Evolutionary conservation across 768 basidiomycete genomes (phyloP), one percentile per base, ranked within the genome.

Genomic region (Gloeopeniophorella convolvens): DNA sequence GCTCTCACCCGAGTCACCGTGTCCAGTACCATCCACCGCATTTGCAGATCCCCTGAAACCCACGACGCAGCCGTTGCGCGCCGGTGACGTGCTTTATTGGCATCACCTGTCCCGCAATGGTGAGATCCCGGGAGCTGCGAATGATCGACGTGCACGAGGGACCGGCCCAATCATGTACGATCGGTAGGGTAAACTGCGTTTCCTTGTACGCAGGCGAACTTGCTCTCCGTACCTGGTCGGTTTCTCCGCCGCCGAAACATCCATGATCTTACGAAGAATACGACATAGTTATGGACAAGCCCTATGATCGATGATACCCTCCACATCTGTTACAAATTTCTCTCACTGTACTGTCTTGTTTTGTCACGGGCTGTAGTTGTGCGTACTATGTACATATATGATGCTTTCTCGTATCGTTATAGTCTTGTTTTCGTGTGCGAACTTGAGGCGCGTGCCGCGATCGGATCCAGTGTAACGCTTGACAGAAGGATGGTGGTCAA

Each of bases 31-130:
- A 27, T 64, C 55, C 18, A 56, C 60, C 37, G 43, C 63, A 37
- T 60, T 66, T 56, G 55, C 65, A 48, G 73, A 76, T 40, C 49
- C 68, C 68, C 50, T 68, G 69, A 53, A 50, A 33, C 35, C 60
- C 27, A 37, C 23, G 13, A 5, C 49, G 16, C 74, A 77, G 46
- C 60, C 62, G 6, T 67, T 71, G 32, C 71, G 68, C 59, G 68
- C 72, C 9, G 85, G 85, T 18, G 83, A 86, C 54, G 61, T 79
- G 9, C 68, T 89, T 15, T 85, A 75, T 60, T 89, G 86, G 86
- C 85, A 89, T 62, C 81, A 88, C 57, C 79, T 89, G 51, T 65
- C 73, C 41, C 78, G 77, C 56, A 76, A 72, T 51, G 86, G 86
- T 11, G 86, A 89, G 65, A 83, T 86, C 51, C 79, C 83, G 33